Base-by-base conservation (phyloP, 768 basidiomycete species). In the Rhodotorula graminis region DNA sequence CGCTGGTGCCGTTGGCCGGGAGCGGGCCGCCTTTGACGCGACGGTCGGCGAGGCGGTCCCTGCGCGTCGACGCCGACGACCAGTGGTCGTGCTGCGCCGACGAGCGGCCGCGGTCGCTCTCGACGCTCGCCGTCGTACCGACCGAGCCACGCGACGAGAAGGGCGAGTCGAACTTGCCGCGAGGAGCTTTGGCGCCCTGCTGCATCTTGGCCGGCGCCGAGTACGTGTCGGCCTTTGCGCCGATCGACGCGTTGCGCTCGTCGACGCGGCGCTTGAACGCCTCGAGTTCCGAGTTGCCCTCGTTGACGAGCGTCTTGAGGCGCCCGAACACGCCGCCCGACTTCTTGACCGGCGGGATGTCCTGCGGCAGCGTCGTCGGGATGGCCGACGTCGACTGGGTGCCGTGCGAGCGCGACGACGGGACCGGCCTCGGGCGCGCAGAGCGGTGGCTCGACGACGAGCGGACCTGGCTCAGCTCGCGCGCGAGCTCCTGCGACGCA, bases 141-240 rank as follows among this genome's bases (percentile, higher is more conserved):
- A 75, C 68, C 15, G 74, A 73, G 0, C 76, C 73, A 12, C 69
- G 62, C 40, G 69, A 69, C 46, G 77, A 78, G 33, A 75, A 27
- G 5, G 69, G 68, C 29, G 75, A 70, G 18, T 67, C 75, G 52
- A 27, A 52, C 46, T 53, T 50, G 47, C 68, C 61, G 52, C 63
- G 60, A 44, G 65, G 52, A 44, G 57, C 61, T 59, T 52, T 27
- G 37, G n/a, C 49, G 1, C 65, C 65, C 70, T 79, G 77, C 70
- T 79, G 77, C 76, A 79, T 76, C 71, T 78, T 72, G 5, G 77
- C 78, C 19, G 78, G 78, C 9, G 78, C 78, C 4, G 71, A 73
- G 25, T 69, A 46, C 27, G 60, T 61, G 44, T 61, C 60, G 42
- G 60, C 60, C 42, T 61, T 67, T 23, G 69, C 65, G 15, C 76